phyloP scores from a whole-genome alignment of 2,329 filamentous ascomycete genomes.

The Madurella mycetomatis region DNA sequence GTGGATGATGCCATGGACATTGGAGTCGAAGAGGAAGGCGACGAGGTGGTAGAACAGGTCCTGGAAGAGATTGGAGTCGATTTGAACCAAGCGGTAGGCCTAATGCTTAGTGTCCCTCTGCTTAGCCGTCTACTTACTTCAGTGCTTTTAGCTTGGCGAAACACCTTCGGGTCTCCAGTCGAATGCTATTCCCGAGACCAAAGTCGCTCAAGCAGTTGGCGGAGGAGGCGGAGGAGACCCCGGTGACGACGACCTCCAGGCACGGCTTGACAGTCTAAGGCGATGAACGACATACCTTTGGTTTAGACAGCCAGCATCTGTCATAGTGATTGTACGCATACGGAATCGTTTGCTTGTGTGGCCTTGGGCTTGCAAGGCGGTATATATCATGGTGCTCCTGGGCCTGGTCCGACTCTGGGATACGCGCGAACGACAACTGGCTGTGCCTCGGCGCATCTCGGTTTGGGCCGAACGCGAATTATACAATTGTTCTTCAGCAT shows the following conservation, averaged over 20 bases:
- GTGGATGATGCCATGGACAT: constrained; percentile 95
- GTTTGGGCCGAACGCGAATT: too few species aligned
- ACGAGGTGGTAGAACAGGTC: constrained; percentile 95
- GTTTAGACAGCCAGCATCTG: too few species aligned
- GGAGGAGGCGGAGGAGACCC: constrained; percentile 56
- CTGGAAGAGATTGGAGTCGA: constrained; percentile 96
- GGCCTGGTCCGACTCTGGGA: too few species aligned
- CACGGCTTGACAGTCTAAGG: constrained; percentile 81
- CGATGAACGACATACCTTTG: constrained; percentile 35
- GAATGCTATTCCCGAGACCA: constrained; percentile 65
- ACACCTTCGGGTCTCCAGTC: constrained; percentile 81
- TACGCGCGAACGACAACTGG: too few species aligned
- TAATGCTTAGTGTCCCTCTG: background rate
- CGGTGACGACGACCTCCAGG: constrained; percentile 90
- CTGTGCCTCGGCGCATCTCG: too few species aligned
- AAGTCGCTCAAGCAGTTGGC: constrained; percentile 82
- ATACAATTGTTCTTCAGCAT: too few species aligned
- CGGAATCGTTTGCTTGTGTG: too few species aligned
- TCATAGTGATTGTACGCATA: too few species aligned
- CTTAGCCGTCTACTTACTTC: constrained; percentile 26
- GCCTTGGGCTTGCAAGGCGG: too few species aligned
- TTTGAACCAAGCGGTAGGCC: constrained; percentile 77
- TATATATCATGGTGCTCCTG: too few species aligned
- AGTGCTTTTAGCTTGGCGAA: constrained; percentile 68
- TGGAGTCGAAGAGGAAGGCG: constrained; percentile 86